Conservation (phyloP, 2,329 filamentous ascomycete genomes). For the Fusarium lateritium region DNA sequence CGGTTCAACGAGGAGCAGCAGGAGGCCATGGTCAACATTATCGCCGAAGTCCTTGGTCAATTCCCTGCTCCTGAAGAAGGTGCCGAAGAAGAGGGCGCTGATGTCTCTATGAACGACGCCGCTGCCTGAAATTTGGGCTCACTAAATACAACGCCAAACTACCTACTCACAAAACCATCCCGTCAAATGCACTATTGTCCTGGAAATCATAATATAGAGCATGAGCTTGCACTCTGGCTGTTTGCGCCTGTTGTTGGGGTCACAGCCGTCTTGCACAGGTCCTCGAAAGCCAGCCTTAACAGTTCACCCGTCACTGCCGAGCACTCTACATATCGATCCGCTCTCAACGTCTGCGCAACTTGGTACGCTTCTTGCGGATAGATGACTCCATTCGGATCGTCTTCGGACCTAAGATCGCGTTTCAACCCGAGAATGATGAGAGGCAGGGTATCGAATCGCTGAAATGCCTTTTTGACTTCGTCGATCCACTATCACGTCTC, state of each 20-base stretch:
- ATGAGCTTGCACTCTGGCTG: slow-evolving; percentile 70
- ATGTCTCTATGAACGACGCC: slow-evolving; percentile 58
- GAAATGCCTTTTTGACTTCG: slow-evolving; percentile 65
- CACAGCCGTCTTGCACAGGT: slow-evolving; percentile 71
- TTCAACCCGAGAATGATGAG: slow-evolving; percentile 72
- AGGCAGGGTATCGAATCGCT: slow-evolving; percentile 64
- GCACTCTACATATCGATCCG: slow-evolving; percentile 75
- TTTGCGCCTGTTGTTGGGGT: slow-evolving; percentile 62
- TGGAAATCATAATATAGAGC: slow-evolving; percentile 61
- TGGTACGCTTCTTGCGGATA: slow-evolving; percentile 73
- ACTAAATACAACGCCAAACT: slow-evolving; percentile 9
- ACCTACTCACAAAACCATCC: not conserved
- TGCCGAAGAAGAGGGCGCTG: slow-evolving; percentile 50
- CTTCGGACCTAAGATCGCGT: slow-evolving; percentile 70
- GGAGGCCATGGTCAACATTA: slow-evolving; percentile 68
- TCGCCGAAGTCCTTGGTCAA: slow-evolving; percentile 71
- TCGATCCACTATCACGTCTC: slow-evolving; percentile 67
- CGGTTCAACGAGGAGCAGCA: slow-evolving; percentile 73
- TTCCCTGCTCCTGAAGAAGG: slow-evolving; percentile 55
- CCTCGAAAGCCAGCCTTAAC: slow-evolving; percentile 70
- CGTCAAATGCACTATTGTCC: not conserved
- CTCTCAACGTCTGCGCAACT: slow-evolving; percentile 70
- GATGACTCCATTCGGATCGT: slow-evolving; percentile 72
- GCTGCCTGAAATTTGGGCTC: slow-evolving; percentile 43
- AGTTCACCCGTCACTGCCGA: slow-evolving; percentile 73